Evolutionary conservation across 148 eudicot genomes (phyloP), one percentile per base, ranked within the genome.

Genomic region (Talinum fruticosum): DNA sequence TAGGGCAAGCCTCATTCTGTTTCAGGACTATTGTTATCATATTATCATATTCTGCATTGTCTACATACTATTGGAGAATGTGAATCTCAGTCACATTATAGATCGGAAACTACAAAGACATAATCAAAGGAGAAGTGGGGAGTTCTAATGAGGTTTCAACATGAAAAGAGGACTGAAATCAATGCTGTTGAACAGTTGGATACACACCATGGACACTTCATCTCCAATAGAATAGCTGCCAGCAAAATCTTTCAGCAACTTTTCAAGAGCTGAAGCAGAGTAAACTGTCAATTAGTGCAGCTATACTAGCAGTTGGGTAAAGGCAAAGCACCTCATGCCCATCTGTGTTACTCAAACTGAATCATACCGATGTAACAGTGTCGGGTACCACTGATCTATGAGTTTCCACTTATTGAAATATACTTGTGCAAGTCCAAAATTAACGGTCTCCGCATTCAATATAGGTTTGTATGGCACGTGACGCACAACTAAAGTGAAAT

Each of bases 201-300:
- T 47, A 49, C 59, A 44, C 35, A 86, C 89, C 89, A 86, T 76
- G 75, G 77, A 80, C 53, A 82, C 79, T 82, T 82, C 75, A 66
- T 86, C 87, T 71, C 89, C 89, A 3, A 68, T 84, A 61, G 87
- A 81, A 76, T 76, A 86, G 78, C 45, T 84, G 49, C 87, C 87
- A 54, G 88, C 77, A 44, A 19, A 67, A 68, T 80, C 82, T 80
- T 82, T 82, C 10, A 86, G 82, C 80, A 86, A 79, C 45, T 75
- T 86, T 77, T 86, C 89, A 54, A 86, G 79, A 80, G 89, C 89
- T 86, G 85, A 44, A 30, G 53, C 23, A 69, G 10, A 64, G 69
- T n/a, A 69, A 64, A 37, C 64, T 59, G 30, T 1, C 10, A 6
- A 71, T 38, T 18, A n/a, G 15, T 15, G 29, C 38, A 61, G 33